Percentiles rank a stretch among this genome's conserved stretches.
These are phyloP conservation scores for Emericellopsis cladophorae DNA, from an alignment of 2,329 filamentous ascomycete genomes.

Conservation along the genomic window DNA sequence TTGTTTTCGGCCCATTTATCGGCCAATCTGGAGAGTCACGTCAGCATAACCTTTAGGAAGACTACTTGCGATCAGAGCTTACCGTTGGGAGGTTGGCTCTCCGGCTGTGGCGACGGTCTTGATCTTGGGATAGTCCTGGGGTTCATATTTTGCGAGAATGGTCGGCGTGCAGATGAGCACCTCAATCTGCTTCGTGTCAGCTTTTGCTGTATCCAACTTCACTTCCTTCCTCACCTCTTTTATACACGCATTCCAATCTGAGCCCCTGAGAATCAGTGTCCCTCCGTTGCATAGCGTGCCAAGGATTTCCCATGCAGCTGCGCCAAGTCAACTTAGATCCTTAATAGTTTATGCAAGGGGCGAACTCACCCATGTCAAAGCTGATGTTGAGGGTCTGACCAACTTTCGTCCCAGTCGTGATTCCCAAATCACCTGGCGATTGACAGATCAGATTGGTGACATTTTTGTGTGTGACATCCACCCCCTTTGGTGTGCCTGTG, in stretches of 20 bases:
- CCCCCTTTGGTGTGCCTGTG: constrained; percentile 44
- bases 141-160: constrained; percentile 36
- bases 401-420: constrained; percentile 35
- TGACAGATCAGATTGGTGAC: constrained; percentile 40
- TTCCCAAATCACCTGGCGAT: constrained; percentile 36
- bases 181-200: constrained; percentile 25
- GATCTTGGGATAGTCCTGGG: constrained; percentile 33
- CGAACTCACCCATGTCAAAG: constrained; percentile 45
- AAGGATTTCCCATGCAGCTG: constrained; percentile 49
- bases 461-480: constrained; percentile 42
- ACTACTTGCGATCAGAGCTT: not conserved
- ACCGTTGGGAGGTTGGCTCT: constrained; percentile 33
- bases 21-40: constrained; percentile 23
- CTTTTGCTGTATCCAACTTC: too few relatives aligned
- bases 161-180: constrained; percentile 43
- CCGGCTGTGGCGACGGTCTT: constrained; percentile 41
- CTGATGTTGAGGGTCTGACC: constrained; percentile 44
- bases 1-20: constrained; percentile 39
- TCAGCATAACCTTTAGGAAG: not conserved
- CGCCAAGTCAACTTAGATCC: not conserved
- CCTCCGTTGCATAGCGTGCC: constrained; percentile 43
- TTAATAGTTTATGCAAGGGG: not conserved
- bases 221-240: constrained; percentile 4
- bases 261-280: constrained; percentile 37
- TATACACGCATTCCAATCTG: constrained; percentile 33